Evolutionary conservation across 108 stramenopile genomes (phyloP).

Genomic region (Skeletonema marinoi): DNA sequence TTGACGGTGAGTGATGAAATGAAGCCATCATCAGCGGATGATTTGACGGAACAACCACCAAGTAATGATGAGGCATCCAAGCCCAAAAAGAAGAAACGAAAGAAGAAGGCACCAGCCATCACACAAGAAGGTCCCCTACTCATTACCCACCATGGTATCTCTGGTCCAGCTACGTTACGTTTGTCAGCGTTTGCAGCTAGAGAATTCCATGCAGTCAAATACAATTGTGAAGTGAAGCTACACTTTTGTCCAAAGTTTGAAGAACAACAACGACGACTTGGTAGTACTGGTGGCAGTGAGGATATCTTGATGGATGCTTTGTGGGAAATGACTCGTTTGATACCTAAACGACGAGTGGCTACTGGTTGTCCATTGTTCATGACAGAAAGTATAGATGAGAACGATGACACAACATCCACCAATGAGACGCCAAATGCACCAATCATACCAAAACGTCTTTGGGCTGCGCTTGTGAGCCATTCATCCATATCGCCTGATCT

Average conservation of each 20-base stretch:
- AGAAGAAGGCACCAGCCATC: slow-evolving; percentile 39
- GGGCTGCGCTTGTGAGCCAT: slow-evolving; percentile 64
- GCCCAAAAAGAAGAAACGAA: slow-evolving; percentile 41
- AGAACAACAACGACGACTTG: slow-evolving; percentile 21
- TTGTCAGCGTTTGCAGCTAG: slow-evolving; percentile 92
- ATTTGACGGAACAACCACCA: background rate
- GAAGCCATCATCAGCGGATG: slow-evolving; percentile 7
- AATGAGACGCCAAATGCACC: slow-evolving; percentile 38
- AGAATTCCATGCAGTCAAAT: slow-evolving; percentile 74
- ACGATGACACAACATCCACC: slow-evolving; percentile 30
- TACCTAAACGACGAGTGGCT: slow-evolving; percentile 57
- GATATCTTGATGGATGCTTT: slow-evolving; percentile 32
- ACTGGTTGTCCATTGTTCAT: slow-evolving; percentile 71
- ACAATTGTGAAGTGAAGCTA: slow-evolving; percentile 62
- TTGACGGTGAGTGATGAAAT: slow-evolving; percentile 39
- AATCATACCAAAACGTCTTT: slow-evolving; percentile 76
- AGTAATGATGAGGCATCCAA: background rate
- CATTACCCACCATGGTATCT: slow-evolving; percentile 92
- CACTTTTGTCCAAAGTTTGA: slow-evolving; percentile 61
- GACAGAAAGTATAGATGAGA: slow-evolving; percentile 45
- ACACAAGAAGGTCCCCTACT: slow-evolving; percentile 85
- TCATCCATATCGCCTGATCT: slow-evolving; percentile 50
- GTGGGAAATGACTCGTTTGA: slow-evolving; percentile 46
- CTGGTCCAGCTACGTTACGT: slow-evolving; percentile 90
- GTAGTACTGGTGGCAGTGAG: slow-evolving; percentile 14